Conservation (phyloP, 805 yeast species). For the Starmerella apicola region DNA sequence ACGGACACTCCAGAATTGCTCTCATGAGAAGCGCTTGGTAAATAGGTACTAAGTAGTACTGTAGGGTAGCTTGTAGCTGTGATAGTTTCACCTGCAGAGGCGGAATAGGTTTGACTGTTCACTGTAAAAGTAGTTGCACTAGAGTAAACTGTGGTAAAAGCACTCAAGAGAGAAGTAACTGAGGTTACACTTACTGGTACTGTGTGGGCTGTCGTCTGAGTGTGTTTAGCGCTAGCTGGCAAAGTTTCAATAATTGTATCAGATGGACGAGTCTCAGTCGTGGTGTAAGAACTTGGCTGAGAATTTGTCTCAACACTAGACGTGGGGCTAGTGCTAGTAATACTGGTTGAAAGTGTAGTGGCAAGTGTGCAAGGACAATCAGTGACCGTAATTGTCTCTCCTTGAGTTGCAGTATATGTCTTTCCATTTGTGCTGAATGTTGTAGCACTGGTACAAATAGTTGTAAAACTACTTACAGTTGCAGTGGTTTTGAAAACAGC, state of each 20-base stretch:
- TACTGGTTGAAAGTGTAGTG: neutral
- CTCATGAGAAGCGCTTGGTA: too few species aligned
- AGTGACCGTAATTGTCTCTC: constrained; percentile 13
- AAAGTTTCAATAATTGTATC: neutral
- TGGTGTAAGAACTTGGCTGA: neutral
- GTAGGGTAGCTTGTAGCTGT: constrained; percentile 45
- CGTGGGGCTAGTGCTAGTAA: too few species aligned
- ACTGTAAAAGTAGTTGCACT: constrained; percentile 45
- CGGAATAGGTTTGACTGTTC: constrained; percentile 54
- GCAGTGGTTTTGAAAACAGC: too few species aligned
- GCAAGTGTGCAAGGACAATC: constrained; percentile 12
- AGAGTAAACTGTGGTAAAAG: constrained; percentile 40
- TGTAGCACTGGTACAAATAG: constrained; percentile 14
- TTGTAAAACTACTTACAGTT: too few species aligned
- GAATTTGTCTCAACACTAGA: neutral
- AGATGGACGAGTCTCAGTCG: neutral
- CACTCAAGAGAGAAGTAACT: neutral
- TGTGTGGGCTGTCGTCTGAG: too few species aligned
- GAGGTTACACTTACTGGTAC: neutral
- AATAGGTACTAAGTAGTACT: too few species aligned
- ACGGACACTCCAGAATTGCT: too few species aligned
- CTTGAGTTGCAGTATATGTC: constrained; percentile 16
- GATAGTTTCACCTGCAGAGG: constrained; percentile 57
- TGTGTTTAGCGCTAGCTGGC: too few species aligned
- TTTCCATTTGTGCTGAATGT: constrained; percentile 8